Conservation (phyloP, 176 grass and related monocot genomes). For the Tillandsia fasciculata region DNA sequence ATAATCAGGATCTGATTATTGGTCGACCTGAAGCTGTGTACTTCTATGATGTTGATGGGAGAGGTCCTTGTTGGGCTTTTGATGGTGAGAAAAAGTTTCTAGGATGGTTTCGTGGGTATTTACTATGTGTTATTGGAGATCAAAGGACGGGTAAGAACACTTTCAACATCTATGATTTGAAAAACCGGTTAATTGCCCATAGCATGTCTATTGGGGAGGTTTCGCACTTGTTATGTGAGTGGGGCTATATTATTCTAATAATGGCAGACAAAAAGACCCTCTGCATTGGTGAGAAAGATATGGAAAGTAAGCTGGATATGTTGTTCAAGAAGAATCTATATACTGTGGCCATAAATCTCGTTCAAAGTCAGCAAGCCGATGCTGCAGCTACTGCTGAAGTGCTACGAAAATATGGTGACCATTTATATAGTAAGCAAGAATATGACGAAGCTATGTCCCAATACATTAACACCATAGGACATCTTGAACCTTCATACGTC, state of each 20-base stretch:
- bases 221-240: conserved; percentile 76
- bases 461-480: conserved; percentile 92
- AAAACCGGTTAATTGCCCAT: conserved; percentile 87
- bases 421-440: conserved; percentile 87
- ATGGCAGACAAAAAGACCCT: conserved; percentile 76
- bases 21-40: conserved; percentile 94
- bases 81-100: conserved; percentile 92
- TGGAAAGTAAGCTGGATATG: conserved; percentile 99
- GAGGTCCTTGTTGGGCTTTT: conserved; percentile 98
- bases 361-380: conserved; percentile 94
- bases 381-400: conserved; percentile 91
- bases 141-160: conserved; percentile 60
- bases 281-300: conserved; percentile 96
- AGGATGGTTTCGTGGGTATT: conserved; percentile 93
- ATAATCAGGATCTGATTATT: conserved; percentile 71
- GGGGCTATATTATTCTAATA: conserved; percentile 90
- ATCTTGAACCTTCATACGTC: conserved; percentile 96
- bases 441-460: conserved; percentile 95
- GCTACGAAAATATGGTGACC: conserved; percentile 87
- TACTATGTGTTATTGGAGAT: conserved; percentile 80
- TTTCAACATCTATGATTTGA: conserved; percentile 86
- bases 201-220: conserved; percentile 80
- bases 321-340: conserved; percentile 97
- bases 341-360: conserved; percentile 86
- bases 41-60: conserved; percentile 88